Evolutionary conservation across 1,139 yeast species (phyloP).

Genomic region (Hansenula sp.): DNA sequence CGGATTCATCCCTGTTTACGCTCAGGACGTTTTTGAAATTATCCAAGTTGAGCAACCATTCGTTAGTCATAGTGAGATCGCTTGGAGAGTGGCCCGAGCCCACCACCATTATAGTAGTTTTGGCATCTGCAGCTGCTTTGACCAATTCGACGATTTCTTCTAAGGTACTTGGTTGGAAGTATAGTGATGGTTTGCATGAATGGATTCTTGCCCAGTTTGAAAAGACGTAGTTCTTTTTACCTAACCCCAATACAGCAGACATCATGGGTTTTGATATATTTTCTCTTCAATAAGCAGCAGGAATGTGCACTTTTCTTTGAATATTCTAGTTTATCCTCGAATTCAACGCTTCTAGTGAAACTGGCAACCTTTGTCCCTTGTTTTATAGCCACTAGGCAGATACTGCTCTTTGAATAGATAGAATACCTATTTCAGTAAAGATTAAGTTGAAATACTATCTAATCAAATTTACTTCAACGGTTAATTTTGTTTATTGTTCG

Average conservation of each 20-base stretch:
- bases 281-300: not conserved
- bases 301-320: no score
- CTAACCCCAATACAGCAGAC: conserved; percentile 15
- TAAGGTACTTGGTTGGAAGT: conserved; percentile 67
- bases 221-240: conserved; percentile 27
- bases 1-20: conserved; percentile 36
- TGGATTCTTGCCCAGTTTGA: conserved; percentile 94
- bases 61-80: conserved; percentile 80
- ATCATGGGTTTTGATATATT: not conserved
- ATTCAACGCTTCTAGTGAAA: no score
- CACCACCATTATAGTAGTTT: conserved; percentile 74
- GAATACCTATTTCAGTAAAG: not conserved
- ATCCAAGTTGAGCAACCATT: conserved; percentile 89
- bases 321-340: no score
- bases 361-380: no score
- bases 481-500: not conserved
- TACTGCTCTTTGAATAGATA: no score
- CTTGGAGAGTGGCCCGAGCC: conserved; percentile 98
- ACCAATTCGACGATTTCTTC: conserved; percentile 67
- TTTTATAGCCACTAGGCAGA: no score
- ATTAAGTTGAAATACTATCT: not conserved
- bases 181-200: conserved; percentile 68
- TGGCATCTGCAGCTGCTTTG: conserved; percentile 52
- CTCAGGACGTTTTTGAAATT: conserved; percentile 56
- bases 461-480: not conserved